These are phyloP conservation scores for Hygrophoropsis aurantiaca DNA, from an alignment of 768 basidiomycete genomes.

Conservation along the genomic window DNA sequence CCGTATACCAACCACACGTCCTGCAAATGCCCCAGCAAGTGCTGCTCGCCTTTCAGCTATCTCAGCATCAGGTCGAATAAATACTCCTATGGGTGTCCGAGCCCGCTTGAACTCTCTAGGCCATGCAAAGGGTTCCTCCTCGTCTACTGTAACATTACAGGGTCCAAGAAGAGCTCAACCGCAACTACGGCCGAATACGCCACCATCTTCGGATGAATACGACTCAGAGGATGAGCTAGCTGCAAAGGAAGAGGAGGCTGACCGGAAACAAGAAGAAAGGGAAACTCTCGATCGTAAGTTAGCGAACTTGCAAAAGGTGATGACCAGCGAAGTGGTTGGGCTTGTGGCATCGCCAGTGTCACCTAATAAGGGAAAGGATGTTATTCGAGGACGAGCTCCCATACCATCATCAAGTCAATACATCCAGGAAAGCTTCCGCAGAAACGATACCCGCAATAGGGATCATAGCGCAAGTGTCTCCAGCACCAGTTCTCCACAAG, in stretches of 20 bases:
- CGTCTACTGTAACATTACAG: conserved; percentile 73
- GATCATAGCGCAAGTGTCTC: conserved; percentile 73
- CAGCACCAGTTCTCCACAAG: conserved; percentile 69
- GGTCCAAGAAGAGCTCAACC: conserved; percentile 39
- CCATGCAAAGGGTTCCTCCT: conserved; percentile 55
- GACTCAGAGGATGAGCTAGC: conserved; percentile 60
- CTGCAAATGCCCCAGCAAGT: conserved; percentile 1
- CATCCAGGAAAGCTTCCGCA: conserved; percentile 34
- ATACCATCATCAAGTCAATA: conserved; percentile 20
- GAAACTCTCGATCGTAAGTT: conserved; percentile 68
- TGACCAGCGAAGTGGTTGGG: conserved; percentile 73
- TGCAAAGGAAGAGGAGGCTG: conserved; percentile 66
- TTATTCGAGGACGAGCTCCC: conserved; percentile 43
- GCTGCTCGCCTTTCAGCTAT: conserved; percentile 28
- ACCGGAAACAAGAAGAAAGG: conserved; percentile 65
- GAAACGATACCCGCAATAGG: conserved; percentile 46
- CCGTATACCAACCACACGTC: conserved; percentile 18
- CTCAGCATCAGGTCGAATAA: conserved; percentile 43
- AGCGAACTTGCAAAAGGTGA: conserved; percentile 64
- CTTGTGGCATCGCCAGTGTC: conserved; percentile 47
- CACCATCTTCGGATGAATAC: conserved; percentile 50
- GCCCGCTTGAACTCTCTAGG: conserved; percentile 67
- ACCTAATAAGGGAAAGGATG: conserved; percentile 40
- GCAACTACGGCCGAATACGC: conserved; percentile 43
- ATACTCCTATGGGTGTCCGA: conserved; percentile 63